Conservation (phyloP, 2,329 filamentous ascomycete species). For the Lasiodiplodia sp. region DNA sequence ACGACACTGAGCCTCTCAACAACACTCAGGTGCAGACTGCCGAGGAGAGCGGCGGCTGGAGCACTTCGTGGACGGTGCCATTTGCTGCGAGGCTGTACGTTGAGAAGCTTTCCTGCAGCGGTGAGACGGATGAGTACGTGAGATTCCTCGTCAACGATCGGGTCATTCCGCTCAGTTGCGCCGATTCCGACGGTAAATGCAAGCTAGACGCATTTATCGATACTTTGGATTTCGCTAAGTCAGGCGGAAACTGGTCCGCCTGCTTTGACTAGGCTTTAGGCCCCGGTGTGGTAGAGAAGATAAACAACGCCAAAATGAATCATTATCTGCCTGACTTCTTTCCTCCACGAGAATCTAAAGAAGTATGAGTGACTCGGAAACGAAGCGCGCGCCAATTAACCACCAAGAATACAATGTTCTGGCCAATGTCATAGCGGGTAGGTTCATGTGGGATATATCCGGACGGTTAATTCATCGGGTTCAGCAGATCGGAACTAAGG, state of each 20-base stretch:
- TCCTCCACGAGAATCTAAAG: background rate
- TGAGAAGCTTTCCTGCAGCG: constrained; percentile 80
- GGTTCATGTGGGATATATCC: background rate
- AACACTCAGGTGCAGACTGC: constrained; percentile 53
- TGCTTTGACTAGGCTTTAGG: constrained; percentile 57
- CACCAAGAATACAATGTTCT: background rate
- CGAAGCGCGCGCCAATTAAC: background rate
- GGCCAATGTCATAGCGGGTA: background rate
- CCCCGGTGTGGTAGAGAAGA: background rate
- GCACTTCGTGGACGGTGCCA: constrained; percentile 79
- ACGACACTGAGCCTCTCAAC: constrained; percentile 61
- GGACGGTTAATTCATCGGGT: background rate
- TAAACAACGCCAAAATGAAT: background rate
- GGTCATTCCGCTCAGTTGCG: constrained; percentile 76
- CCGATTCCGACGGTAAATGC: constrained; percentile 75
- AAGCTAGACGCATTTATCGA: constrained; percentile 73
- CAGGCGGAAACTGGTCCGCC: constrained; percentile 75
- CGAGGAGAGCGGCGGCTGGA: constrained; percentile 69
- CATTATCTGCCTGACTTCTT: background rate
- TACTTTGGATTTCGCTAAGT: constrained; percentile 75
- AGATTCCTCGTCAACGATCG: constrained; percentile 84
- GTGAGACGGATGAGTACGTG: constrained; percentile 71
- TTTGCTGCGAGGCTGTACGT: constrained; percentile 84
- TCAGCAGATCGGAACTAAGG: background rate
- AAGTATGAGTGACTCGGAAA: background rate